Base-by-base conservation (phyloP, 1,284 basidiomycete genomes). In the Leccinum huronense region DNA sequence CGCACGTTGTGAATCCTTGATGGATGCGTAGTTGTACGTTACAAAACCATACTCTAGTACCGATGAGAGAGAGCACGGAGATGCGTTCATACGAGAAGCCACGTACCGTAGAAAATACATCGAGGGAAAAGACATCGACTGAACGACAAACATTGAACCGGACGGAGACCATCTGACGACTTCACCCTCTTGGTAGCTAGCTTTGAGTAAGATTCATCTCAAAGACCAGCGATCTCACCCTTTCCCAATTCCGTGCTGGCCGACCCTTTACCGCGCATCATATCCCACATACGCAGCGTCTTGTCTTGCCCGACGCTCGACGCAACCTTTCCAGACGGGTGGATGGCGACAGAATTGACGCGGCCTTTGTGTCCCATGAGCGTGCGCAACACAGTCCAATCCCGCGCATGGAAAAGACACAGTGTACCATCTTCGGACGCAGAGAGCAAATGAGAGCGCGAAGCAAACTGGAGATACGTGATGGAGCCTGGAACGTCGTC, bases 211-310 rank as follows among this genome's bases (percentile, higher is more conserved):
- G 19, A 9, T 42, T 59, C 40, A 9, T 66, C 36, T 62, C 30
- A 11, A 19, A 31, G 30, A 11, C 7, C n/a, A 53, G 61, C 16
- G 45, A 48, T 10, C 81, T 61, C 66, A 93, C 93, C 94, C 78
- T 89, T 89, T 16, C 92, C 92, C 5, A 97, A 78, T 72, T 95
- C 94, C 40, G 90, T 91, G 72, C 93, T 95, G 4, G 94, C 94
- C 13, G 89, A 88, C 2, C 93, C 93, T 73, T 91, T 91, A 1
- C 95, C 97, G 56, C 95, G 83, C 93, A 98, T 97, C 56, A 99
- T 80, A 80, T 99, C 97, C 97, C 97, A 99, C 95, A 98, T 97
- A 59, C 95, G 86, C 65, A 98, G 75, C 8, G 93, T 94, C 66
- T 86, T 83, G 74, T 99, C 97, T 71, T 90, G 90, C 11, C 97